Evolutionary conservation across 2,329 filamentous ascomycete species (phyloP), one percentile per base, ranked within the genome.

Genomic region (Penicillium brasilianum): DNA sequence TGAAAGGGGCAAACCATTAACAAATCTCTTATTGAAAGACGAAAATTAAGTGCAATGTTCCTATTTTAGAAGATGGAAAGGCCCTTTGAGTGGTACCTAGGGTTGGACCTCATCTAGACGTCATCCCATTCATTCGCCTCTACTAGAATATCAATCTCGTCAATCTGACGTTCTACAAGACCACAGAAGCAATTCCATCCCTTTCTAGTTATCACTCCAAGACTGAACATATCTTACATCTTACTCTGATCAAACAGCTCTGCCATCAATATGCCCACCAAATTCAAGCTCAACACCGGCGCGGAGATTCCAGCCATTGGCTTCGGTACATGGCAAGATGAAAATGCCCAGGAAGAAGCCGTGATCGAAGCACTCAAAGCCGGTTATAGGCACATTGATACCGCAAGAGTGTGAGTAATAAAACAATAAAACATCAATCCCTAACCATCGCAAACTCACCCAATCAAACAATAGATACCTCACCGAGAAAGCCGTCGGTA

Each of bases 401-500:
- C 82, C 0, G 82, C 82, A 10, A 68, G 75, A 62, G 72, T 81
- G 74, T 82, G 71, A 68, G 74, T 59, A 16, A 16, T 2, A 14
- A 22, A n/a, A n/a, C n/a, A n/a, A n/a, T n/a, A n/a, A n/a, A n/a
- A n/a, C n/a, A n/a, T n/a, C n/a, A n/a, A n/a, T n/a, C n/a, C n/a
- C n/a, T n/a, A n/a, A n/a, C n/a, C n/a, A n/a, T n/a, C n/a, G n/a
- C n/a, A n/a, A n/a, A n/a, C n/a, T n/a, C n/a, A n/a, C n/a, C n/a
- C n/a, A 30, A 32, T 20, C 37, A 8, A 30, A 4, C 10, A 39
- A 18, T 36, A 80, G 78, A 72, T 90, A 90, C 71, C 81, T 82
- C 58, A 91, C 89, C 60, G 88, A 90, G 73, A 82, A 82, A 57
- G 87, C 88, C 56, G 87, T 90, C 0, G 90, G 88, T 13, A 77